These are phyloP conservation scores for Stramenopiles sp. DNA, from an alignment of 352 stramenopile species.

Conservation along the genomic window DNA sequence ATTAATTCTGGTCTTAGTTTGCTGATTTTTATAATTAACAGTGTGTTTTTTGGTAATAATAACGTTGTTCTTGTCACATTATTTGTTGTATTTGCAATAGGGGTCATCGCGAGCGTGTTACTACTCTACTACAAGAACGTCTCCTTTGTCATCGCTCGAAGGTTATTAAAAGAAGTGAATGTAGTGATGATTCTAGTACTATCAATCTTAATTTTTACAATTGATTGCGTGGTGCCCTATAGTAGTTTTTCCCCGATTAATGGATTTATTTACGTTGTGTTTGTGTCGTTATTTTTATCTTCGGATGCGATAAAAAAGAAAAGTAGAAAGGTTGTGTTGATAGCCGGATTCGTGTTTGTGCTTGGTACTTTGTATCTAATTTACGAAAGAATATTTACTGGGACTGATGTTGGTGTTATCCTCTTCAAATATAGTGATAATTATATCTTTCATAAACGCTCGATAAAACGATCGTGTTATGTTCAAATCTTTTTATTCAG, in stretches of 20 bases:
- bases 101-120: background rate
- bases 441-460: too few species aligned
- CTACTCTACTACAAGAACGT: background rate
- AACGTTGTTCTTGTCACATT: too few species aligned
- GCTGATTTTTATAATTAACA: background rate
- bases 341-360: background rate
- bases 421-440: too few species aligned
- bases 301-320: background rate
- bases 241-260: background rate
- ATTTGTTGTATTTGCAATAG: background rate
- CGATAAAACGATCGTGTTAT: too few species aligned
- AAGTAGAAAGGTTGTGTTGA: background rate
- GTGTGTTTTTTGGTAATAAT: too few species aligned
- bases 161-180: background rate
- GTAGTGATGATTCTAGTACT: background rate
- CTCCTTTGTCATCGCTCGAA: too few species aligned
- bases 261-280: background rate
- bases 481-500: constrained; percentile 6
- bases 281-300: background rate
- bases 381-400: background rate
- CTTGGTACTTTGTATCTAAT: background rate
- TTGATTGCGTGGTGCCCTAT: background rate
- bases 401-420: background rate
- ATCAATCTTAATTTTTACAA: background rate
- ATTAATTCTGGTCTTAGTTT: background rate